Evolutionary conservation across 805 yeast genomes (phyloP).

Genomic region (Zygosaccharomyces pseudorouxii): DNA sequence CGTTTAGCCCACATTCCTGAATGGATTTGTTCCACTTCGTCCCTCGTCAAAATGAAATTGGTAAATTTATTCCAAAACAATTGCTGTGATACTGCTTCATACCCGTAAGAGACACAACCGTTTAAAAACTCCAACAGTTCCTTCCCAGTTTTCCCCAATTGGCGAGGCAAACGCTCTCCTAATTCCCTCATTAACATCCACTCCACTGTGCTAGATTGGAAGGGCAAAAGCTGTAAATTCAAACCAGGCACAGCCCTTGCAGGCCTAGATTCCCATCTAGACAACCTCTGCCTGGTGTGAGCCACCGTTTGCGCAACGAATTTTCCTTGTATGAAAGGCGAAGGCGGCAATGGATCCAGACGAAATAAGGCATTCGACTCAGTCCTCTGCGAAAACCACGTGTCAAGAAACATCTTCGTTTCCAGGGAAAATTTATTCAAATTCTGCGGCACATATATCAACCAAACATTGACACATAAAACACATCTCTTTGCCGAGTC

Average conservation of each 20-base stretch:
- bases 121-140: constrained; percentile 23
- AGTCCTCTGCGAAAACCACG: constrained; percentile 14
- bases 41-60: constrained; percentile 21
- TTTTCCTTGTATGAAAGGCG: constrained; percentile 25
- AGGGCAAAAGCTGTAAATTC: constrained; percentile 27
- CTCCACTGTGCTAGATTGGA: constrained; percentile 31
- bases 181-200: constrained; percentile 33
- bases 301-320: constrained; percentile 24
- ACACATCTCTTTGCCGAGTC: constrained; percentile 10
- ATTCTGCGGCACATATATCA: constrained; percentile 13
- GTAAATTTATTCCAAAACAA: constrained; percentile 35
- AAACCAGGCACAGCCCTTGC: constrained; percentile 3
- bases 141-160: background rate
- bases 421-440: constrained; percentile 27
- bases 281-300: constrained; percentile 18
- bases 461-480: constrained; percentile 7
- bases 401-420: constrained; percentile 23
- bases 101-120: constrained; percentile 28
- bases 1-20: constrained; percentile 5
- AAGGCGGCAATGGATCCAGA: constrained; percentile 2
- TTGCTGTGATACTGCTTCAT: constrained; percentile 18
- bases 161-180: background rate
- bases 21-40: constrained; percentile 19
- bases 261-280: background rate
- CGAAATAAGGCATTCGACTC: too few relatives aligned